phyloP scores from a whole-genome alignment of 2,329 filamentous ascomycete genomes.

The Didymella sp. region DNA sequence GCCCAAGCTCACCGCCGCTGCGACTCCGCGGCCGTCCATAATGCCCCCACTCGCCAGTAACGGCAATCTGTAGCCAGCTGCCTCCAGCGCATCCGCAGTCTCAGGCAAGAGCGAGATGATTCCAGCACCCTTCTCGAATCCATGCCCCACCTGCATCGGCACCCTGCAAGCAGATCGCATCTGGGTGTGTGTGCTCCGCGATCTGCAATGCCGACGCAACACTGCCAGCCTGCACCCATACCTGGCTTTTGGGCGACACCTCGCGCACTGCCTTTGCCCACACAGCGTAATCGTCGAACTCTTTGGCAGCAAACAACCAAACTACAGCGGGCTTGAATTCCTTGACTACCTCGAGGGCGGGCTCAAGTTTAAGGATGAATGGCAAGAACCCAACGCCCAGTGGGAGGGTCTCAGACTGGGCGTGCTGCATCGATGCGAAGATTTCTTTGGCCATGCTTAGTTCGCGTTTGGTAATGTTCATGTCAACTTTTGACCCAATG shows the following conservation, averaged over 20 bases:
- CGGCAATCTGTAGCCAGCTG: slow-evolving; percentile 31
- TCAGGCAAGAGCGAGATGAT: slow-evolving; percentile 67
- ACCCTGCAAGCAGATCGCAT: slow-evolving; percentile 69
- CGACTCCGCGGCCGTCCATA: slow-evolving; percentile 64
- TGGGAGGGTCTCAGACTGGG: slow-evolving; percentile 46
- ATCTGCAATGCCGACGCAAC: slow-evolving; percentile 63
- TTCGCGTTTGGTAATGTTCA: slow-evolving; percentile 39
- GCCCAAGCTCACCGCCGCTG: slow-evolving; percentile 64
- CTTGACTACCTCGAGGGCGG: slow-evolving; percentile 59
- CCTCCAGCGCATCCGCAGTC: slow-evolving; percentile 57
- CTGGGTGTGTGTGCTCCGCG: slow-evolving; percentile 56
- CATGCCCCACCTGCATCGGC: slow-evolving; percentile 71
- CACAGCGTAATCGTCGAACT: slow-evolving; percentile 47
- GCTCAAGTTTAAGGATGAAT: slow-evolving; percentile 54
- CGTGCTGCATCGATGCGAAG: not conserved
- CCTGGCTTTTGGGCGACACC: slow-evolving; percentile 49
- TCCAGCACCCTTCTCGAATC: slow-evolving; percentile 62
- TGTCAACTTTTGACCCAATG: slow-evolving; percentile 50
- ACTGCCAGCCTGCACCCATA: slow-evolving; percentile 69
- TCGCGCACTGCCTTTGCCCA: slow-evolving; percentile 47
- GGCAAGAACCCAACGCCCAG: slow-evolving; percentile 69
- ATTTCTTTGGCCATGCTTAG: slow-evolving; percentile 33
- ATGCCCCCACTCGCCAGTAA: slow-evolving; percentile 68
- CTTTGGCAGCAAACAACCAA: slow-evolving; percentile 70
- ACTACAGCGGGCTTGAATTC: slow-evolving; percentile 65